Conservation (phyloP, 257 asterid genomes). For the Ophiorrhiza pumila region DNA sequence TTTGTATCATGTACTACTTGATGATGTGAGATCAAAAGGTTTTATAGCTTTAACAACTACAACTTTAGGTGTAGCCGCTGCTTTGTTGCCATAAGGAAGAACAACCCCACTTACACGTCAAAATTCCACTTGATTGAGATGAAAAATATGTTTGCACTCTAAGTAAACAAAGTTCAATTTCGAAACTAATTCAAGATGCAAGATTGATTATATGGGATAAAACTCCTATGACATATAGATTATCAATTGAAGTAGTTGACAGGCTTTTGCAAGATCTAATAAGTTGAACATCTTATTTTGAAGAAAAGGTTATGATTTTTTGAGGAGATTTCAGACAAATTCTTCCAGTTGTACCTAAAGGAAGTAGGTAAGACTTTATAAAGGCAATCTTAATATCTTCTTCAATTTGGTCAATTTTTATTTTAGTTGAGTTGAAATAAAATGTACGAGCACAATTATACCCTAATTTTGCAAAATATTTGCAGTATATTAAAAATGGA, state of each 20-base stretch:
- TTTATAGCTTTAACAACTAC: neutral
- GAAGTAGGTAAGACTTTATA: neutral
- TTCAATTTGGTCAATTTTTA: neutral
- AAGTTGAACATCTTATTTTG: neutral
- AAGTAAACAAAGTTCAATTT: neutral
- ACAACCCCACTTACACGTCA: neutral
- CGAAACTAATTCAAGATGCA: neutral
- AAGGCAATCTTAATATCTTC: neutral
- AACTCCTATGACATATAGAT: too few relatives aligned
- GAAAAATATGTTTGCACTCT: neutral
- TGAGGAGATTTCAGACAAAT: conserved; percentile 6
- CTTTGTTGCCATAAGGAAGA: neutral
- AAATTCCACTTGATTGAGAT: neutral
- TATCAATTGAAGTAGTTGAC: neutral
- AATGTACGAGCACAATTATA: neutral
- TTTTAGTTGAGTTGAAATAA: neutral
- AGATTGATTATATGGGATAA: neutral
- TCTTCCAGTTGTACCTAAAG: neutral
- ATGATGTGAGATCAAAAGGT: neutral
- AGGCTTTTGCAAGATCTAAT: neutral
- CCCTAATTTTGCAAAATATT: neutral
- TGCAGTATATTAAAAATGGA: neutral
- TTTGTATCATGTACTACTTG: neutral
- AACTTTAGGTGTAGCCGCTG: neutral
- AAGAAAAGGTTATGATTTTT: neutral